phyloP scores from a whole-genome alignment of 2,329 filamentous ascomycete genomes.

The Verticillium alfalfae region DNA sequence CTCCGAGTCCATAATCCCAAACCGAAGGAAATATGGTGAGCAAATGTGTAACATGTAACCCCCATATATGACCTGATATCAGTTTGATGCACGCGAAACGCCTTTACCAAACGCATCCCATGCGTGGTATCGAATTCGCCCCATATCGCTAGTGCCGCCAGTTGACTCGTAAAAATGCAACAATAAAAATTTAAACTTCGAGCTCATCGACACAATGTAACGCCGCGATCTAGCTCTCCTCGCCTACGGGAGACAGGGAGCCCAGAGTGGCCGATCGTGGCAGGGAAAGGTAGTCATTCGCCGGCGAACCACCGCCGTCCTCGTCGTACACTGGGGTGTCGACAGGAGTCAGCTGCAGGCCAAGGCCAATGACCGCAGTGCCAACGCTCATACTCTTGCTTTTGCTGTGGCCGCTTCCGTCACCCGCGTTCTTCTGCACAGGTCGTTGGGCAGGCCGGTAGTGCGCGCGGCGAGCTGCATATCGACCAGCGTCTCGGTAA shows the following conservation, averaged over 20 bases:
- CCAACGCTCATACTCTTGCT: conserved; percentile 32
- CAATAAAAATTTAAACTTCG: background rate
- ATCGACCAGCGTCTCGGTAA: conserved; percentile 55
- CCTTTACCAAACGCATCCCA: background rate
- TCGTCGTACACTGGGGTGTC: conserved; percentile 21
- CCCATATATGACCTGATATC: background rate
- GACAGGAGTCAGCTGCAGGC: conserved; percentile 32
- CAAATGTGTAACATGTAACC: background rate
- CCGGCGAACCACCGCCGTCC: conserved; percentile 1
- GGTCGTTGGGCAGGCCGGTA: conserved; percentile 4
- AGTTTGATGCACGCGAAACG: background rate
- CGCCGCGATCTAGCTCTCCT: conserved; percentile 1
- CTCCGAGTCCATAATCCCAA: background rate
- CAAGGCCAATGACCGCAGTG: conserved; percentile 30
- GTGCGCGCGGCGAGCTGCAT: conserved; percentile 53
- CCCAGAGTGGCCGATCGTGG: conserved; percentile 2
- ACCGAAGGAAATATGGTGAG: background rate
- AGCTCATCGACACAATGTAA: background rate
- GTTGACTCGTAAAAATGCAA: background rate
- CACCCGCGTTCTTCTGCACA: conserved; percentile 9
- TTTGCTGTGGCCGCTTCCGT: conserved; percentile 17
- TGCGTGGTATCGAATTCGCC: background rate
- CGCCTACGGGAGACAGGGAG: conserved; percentile 7
- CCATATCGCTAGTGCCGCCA: background rate
- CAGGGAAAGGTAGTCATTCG: conserved; percentile 8